phyloP scores from a whole-genome alignment of 768 basidiomycete species.

The Phlegmacium glaucopus region DNA sequence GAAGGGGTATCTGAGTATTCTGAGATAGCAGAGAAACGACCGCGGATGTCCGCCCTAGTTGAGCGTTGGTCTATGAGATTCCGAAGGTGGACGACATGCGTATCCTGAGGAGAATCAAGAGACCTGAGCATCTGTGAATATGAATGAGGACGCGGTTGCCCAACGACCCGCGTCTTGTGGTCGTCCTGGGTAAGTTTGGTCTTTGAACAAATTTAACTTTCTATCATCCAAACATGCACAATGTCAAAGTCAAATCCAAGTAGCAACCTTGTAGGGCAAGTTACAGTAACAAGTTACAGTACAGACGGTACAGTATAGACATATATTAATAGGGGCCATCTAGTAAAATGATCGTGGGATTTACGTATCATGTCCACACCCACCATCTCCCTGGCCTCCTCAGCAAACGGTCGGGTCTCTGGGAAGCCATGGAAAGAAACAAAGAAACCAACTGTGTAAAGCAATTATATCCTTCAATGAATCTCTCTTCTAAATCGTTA shows the following conservation, averaged over 20 bases:
- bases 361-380: constrained; percentile 19
- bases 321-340: neutral
- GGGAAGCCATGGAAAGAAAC: constrained; percentile 65
- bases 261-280: neutral
- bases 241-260: too few species aligned
- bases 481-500: constrained; percentile 10
- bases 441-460: constrained; percentile 52
- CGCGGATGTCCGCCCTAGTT: constrained; percentile 44
- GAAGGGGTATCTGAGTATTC: constrained; percentile 68
- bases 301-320: neutral
- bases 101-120: constrained; percentile 31
- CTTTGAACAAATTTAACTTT: constrained; percentile 13
- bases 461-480: constrained; percentile 1
- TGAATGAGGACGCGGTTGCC: constrained; percentile 8
- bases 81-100: constrained; percentile 45
- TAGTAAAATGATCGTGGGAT: neutral
- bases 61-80: constrained; percentile 52
- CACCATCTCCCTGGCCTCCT: constrained; percentile 41
- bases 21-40: constrained; percentile 52
- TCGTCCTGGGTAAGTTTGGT: constrained; percentile 9
- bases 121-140: constrained; percentile 38
- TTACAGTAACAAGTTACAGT: neutral
- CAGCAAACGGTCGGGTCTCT: constrained; percentile 63
- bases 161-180: constrained; percentile 4
- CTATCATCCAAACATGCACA: constrained; percentile 20